These are phyloP conservation scores for Abelmoschus esculentus DNA, from an alignment of 345 rosid species.

Conservation along the genomic window DNA sequence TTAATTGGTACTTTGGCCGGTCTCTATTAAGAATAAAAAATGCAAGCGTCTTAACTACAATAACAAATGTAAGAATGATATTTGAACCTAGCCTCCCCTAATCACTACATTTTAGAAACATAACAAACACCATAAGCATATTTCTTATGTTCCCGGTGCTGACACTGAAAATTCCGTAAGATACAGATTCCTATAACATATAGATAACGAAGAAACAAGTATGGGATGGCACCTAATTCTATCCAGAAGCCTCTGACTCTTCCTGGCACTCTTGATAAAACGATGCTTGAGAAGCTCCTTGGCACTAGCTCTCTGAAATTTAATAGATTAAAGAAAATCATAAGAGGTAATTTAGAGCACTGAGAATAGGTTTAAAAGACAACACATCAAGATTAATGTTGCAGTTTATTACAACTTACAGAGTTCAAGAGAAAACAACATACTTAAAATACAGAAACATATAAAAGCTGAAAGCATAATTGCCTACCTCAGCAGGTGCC, in stretches of 20 bases:
- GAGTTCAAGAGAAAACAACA: background rate
- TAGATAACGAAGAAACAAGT: background rate
- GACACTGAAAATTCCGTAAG: background rate
- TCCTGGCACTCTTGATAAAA: constrained; percentile 69
- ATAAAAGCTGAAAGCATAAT: background rate
- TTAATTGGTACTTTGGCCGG: constrained; percentile 72
- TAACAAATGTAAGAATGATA: constrained; percentile 6
- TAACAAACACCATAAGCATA: constrained; percentile 6
- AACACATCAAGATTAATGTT: background rate
- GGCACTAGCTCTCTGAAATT: constrained; percentile 87
- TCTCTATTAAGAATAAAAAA: constrained; percentile 47
- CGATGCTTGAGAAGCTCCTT: constrained; percentile 92
- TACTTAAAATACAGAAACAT: background rate
- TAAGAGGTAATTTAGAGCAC: constrained; percentile 11
- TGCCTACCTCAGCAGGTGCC: constrained; percentile 77
- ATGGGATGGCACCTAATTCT: constrained; percentile 68
- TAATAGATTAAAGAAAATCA: constrained; percentile 13
- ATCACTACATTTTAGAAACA: constrained; percentile 3
- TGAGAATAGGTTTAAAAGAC: background rate
- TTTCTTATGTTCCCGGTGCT: background rate
- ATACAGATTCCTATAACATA: background rate
- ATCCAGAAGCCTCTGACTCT: constrained; percentile 82
- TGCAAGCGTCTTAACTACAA: constrained; percentile 4
- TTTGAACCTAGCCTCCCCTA: background rate
- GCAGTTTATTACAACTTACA: background rate